phyloP scores from a whole-genome alignment of 805 yeast species.

The Jamesozyma hellenica region DNA sequence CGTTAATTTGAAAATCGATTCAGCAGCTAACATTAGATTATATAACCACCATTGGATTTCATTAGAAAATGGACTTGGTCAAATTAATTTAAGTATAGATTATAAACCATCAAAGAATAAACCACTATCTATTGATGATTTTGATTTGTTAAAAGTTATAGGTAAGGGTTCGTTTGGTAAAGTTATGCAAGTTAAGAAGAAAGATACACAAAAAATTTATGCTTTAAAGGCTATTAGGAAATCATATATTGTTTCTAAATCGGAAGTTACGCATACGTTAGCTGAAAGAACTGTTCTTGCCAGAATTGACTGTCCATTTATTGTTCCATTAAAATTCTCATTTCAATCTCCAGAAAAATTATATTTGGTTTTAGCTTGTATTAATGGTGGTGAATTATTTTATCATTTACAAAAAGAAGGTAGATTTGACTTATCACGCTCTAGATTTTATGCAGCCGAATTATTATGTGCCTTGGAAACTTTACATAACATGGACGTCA shows the following conservation, averaged over 20 bases:
- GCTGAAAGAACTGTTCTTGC: conserved; percentile 95
- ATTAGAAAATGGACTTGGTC: conserved; percentile 36
- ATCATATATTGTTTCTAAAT: conserved; percentile 84
- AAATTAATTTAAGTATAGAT: conserved; percentile 53
- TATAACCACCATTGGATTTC: conserved; percentile 55
- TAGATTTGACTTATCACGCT: conserved; percentile 74
- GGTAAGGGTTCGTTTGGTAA: conserved; percentile 98
- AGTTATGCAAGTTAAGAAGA: conserved; percentile 96
- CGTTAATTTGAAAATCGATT: conserved; percentile 41
- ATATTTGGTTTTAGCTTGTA: conserved; percentile 81
- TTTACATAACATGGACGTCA: conserved; percentile 81
- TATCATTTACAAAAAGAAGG: conserved; percentile 90
- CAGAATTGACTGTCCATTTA: conserved; percentile 85
- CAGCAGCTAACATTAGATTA: conserved; percentile 44
- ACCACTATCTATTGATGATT: conserved; percentile 78
- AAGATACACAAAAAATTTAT: conserved; percentile 88
- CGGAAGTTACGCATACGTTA: conserved; percentile 91
- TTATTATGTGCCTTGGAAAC: conserved; percentile 87
- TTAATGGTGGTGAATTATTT: conserved; percentile 94
- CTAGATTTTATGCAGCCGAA: conserved; percentile 92
- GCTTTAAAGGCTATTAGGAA: conserved; percentile 91
- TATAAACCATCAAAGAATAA: conserved; percentile 58
- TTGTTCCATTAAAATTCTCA: conserved; percentile 90
- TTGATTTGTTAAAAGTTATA: conserved; percentile 85
- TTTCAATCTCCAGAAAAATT: conserved; percentile 96